phyloP scores from a whole-genome alignment of 345 rosid species.

The Cochlearia excelsa region DNA sequence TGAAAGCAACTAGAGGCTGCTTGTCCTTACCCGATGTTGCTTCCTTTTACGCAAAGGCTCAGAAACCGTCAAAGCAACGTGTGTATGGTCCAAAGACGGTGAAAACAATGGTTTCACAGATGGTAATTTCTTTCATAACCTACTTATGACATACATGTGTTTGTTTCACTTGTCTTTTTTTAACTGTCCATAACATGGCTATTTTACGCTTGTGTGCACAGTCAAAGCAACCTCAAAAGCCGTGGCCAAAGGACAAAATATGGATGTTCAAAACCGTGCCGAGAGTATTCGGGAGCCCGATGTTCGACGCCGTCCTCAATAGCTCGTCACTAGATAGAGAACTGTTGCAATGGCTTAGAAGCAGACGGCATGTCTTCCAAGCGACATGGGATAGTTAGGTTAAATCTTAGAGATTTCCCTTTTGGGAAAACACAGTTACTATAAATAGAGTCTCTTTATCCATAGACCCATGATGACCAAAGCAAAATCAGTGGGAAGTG shows the following conservation, averaged over 20 bases:
- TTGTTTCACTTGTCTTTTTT: not conserved
- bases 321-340: conserved; percentile 65
- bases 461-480: conserved; percentile 5
- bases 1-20: conserved; percentile 77
- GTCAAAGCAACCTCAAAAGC: conserved; percentile 84
- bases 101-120: conserved; percentile 69
- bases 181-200: not conserved
- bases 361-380: conserved; percentile 63
- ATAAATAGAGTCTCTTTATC: conserved; percentile 10
- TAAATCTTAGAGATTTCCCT: conserved; percentile 17
- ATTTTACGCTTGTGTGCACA: conserved; percentile 29
- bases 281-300: conserved; percentile 79
- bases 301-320: conserved; percentile 72
- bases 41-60: conserved; percentile 84
- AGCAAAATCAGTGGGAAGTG: not conserved
- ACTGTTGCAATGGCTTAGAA: conserved; percentile 85
- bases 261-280: conserved; percentile 73
- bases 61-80: conserved; percentile 75
- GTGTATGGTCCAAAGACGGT: conserved; percentile 77
- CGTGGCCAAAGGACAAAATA: conserved; percentile 93
- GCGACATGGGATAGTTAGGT: conserved; percentile 72
- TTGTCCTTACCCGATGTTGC: conserved; percentile 80
- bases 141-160: not conserved
- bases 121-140: conserved; percentile 51
- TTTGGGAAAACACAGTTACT: conserved; percentile 28